phyloP scores from a whole-genome alignment of 2,329 filamentous ascomycete genomes.

The Fusarium newnesense region DNA sequence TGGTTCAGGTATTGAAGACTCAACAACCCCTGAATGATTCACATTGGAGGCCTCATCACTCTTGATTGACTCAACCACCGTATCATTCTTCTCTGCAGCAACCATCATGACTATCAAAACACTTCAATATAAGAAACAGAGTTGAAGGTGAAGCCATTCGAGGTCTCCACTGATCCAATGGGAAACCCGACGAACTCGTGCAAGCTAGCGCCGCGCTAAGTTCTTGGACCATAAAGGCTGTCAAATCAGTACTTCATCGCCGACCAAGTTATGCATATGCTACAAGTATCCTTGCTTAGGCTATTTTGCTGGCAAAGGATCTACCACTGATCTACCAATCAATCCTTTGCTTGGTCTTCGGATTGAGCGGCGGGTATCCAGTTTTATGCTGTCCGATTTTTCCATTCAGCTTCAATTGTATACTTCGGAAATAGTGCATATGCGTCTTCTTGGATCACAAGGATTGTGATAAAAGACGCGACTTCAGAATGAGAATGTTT shows the following conservation, averaged over 20 bases:
- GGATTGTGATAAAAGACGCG: too few relatives aligned
- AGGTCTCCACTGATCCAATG: neutral
- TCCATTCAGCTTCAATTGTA: neutral
- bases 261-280: accelerated
- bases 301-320: neutral
- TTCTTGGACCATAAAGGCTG: neutral
- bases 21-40: neutral
- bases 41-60: neutral
- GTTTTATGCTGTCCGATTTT: neutral
- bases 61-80: neutral
- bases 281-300: accelerated
- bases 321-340: constrained; percentile 17
- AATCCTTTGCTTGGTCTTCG: neutral
- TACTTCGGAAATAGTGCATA: neutral
- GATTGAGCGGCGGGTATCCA: neutral
- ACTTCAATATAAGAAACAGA: neutral
- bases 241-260: neutral
- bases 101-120: neutral
- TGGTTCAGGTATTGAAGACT: neutral
- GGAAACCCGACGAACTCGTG: constrained; percentile 7
- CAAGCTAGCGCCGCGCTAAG: constrained; percentile 3
- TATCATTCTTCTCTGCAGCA: neutral
- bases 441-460: neutral
- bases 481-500: neutral
- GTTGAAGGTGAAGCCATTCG: neutral